These are phyloP conservation scores for Thraustochytrium striatum DNA, from an alignment of 352 stramenopile genomes.

Conservation along the genomic window DNA sequence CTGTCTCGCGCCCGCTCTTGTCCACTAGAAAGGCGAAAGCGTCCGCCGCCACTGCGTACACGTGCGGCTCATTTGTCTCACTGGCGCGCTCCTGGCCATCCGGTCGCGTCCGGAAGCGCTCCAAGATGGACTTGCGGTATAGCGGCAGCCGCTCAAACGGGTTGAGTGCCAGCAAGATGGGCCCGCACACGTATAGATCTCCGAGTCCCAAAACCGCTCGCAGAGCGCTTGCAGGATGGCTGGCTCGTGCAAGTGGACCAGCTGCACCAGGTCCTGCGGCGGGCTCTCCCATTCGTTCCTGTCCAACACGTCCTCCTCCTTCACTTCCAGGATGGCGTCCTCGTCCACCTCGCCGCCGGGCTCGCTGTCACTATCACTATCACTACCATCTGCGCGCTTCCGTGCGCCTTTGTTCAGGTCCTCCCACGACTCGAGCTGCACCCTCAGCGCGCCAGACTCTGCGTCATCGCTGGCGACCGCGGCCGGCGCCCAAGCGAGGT, in stretches of 20 bases:
- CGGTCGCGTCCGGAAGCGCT: conserved; percentile 53
- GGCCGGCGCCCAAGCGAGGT: conserved; percentile 6
- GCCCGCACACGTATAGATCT: conserved; percentile 44
- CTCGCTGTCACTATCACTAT: conserved; percentile 20
- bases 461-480: not conserved
- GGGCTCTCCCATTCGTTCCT: conserved; percentile 6
- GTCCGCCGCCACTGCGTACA: conserved; percentile 81
- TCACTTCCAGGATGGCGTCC: conserved; percentile 6
- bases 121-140: conserved; percentile 51
- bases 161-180: conserved; percentile 40
- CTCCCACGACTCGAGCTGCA: conserved; percentile 39
- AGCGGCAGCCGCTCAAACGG: conserved; percentile 41
- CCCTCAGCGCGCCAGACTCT: not conserved
- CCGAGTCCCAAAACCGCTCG: conserved; percentile 2
- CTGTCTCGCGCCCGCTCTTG: conserved; percentile 55
- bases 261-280: conserved; percentile 33
- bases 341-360: not conserved
- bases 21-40: conserved; percentile 74
- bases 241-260: conserved; percentile 48
- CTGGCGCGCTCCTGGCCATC: not conserved
- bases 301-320: not conserved
- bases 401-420: not conserved
- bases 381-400: not conserved
- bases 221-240: conserved; percentile 41
- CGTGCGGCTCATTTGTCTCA: conserved; percentile 61